Conservation (phyloP, 73 alveolate genomes). For the Blepharisma stoltei region DNA sequence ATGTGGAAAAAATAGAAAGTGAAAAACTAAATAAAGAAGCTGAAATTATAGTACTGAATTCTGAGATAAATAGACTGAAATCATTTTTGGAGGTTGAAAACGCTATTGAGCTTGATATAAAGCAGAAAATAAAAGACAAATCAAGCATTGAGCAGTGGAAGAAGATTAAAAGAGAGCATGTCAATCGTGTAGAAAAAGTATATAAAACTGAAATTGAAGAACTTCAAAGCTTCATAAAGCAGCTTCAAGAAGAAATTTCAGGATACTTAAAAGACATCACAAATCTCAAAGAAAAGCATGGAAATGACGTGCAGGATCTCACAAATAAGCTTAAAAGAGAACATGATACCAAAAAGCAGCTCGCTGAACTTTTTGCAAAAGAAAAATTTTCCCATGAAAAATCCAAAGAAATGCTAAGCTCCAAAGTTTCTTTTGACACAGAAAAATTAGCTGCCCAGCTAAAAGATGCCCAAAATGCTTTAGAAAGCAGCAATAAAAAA, state of each 20-base stretch:
- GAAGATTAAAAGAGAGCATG: slow-evolving; percentile 9
- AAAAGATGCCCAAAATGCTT: not conserved
- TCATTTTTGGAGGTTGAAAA: too few species aligned
- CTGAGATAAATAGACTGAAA: too few species aligned
- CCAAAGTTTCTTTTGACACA: not conserved
- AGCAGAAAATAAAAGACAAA: too few species aligned
- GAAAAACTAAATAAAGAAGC: too few species aligned
- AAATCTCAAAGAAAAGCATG: not conserved
- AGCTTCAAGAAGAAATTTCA: not conserved
- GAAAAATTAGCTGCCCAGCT: not conserved
- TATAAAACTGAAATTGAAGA: not conserved
- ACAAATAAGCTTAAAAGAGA: not conserved
- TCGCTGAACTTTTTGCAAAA: not conserved
- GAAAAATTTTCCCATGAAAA: slow-evolving; percentile 14
- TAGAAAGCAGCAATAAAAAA: slow-evolving; percentile 18
- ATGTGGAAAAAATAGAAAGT: too few species aligned
- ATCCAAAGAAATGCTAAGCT: not conserved
- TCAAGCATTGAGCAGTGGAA: not conserved
- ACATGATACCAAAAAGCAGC: slow-evolving; percentile 5
- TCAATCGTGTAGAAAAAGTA: not conserved
- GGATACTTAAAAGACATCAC: not conserved
- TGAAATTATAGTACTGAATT: too few species aligned
- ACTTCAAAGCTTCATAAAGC: not conserved
- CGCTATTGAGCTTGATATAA: too few species aligned
- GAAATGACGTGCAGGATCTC: not conserved